Percentiles rank a stretch among this genome's conserved stretches.
Evolutionary conservation across 768 basidiomycete genomes (phyloP).

Genomic region (Termitomyces sp.): DNA sequence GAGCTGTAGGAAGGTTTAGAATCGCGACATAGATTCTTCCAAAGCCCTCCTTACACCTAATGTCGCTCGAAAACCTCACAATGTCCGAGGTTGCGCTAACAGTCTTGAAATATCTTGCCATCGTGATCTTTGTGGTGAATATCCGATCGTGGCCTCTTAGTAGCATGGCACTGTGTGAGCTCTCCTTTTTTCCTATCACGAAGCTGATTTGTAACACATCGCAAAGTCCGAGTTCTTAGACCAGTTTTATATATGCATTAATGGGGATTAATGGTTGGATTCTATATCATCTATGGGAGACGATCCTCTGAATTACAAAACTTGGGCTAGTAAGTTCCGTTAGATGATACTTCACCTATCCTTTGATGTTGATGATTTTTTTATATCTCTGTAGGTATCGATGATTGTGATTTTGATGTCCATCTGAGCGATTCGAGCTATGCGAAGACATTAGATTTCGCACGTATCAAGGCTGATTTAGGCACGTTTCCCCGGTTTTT

Average conservation of each 20-base stretch:
- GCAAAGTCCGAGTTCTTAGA: constrained; percentile 54
- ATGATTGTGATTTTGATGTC: constrained; percentile 70
- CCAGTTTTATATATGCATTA: constrained; percentile 38
- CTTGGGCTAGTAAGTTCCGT: constrained; percentile 56
- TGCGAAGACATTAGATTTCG: constrained; percentile 55
- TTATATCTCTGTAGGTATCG: constrained; percentile 52
- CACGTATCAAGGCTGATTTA: constrained; percentile 46
- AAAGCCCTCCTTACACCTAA: too few species aligned
- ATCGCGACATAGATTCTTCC: too few species aligned
- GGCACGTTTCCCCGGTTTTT: constrained; percentile 54
- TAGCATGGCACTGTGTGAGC: constrained; percentile 69
- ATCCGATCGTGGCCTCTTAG: constrained; percentile 59
- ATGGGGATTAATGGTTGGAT: constrained; percentile 45
- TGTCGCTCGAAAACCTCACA: too few species aligned
- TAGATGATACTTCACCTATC: background rate
- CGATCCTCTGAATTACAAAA: constrained; percentile 49
- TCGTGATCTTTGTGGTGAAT: constrained; percentile 54
- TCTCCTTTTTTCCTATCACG: too few species aligned
- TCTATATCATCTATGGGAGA: constrained; percentile 48
- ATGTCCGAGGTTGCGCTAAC: too few species aligned
- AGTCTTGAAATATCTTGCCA: constrained; percentile 35
- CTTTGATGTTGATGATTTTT: background rate
- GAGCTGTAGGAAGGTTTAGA: too few species aligned
- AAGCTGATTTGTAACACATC: too few species aligned
- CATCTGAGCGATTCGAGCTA: constrained; percentile 85